phyloP scores from a whole-genome alignment of 768 basidiomycete species.

The Grammothele lineata region DNA sequence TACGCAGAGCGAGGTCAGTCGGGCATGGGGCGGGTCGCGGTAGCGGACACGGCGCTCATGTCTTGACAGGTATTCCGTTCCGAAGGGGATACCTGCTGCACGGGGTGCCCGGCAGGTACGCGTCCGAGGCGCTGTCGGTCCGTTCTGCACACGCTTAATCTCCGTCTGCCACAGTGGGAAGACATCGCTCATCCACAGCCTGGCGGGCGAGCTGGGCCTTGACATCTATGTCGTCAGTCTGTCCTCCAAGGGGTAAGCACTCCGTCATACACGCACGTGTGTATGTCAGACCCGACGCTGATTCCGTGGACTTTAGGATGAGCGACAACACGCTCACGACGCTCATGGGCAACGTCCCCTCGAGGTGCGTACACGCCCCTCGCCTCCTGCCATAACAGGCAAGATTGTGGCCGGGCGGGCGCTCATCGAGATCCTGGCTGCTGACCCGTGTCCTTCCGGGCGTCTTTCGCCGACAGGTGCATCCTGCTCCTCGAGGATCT shows the following conservation, averaged over 20 bases:
- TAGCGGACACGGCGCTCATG: background rate
- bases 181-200: conserved; percentile 80
- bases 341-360: conserved; percentile 85
- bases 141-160: too few relatives aligned
- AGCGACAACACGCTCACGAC: conserved; percentile 85
- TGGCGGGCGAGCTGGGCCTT: conserved; percentile 79
- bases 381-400: too few relatives aligned
- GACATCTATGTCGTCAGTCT: conserved; percentile 91
- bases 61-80: conserved; percentile 74
- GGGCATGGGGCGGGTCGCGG: background rate
- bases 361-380: conserved; percentile 45
- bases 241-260: conserved; percentile 75
- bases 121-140: too few relatives aligned
- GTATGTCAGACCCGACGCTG: conserved; percentile 13
- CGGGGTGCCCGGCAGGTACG: conserved; percentile 80
- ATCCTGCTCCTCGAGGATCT: conserved; percentile 93
- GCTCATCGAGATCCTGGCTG: conserved; percentile 8
- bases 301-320: conserved; percentile 49
- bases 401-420: conserved; percentile 7
- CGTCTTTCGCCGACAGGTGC: conserved; percentile 49
- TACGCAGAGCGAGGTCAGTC: conserved; percentile 82
- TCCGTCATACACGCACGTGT: conserved; percentile 2
- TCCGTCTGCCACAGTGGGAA: conserved; percentile 54
- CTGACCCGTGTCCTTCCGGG: too few relatives aligned
- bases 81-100: conserved; percentile 81